Conservation (phyloP, 495 filamentous ascomycete genomes). For the Pyronema domesticum region DNA sequence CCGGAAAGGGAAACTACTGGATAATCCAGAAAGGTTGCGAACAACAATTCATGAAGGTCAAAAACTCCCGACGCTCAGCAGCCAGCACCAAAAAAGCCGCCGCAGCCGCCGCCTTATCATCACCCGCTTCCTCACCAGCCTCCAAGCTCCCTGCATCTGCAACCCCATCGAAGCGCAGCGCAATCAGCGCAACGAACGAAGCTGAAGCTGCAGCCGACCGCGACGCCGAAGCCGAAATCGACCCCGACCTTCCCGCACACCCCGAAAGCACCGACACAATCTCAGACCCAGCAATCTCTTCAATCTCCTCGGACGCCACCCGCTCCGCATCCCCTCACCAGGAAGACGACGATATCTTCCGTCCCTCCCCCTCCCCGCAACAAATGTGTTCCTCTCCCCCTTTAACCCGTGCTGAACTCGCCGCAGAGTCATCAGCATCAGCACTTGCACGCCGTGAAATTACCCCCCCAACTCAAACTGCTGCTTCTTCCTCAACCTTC, state of each 20-base stretch:
- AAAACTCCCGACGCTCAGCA: slow-evolving; percentile 36
- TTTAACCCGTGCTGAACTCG: slow-evolving; percentile 38
- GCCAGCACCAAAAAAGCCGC: neutral
- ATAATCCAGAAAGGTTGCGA: slow-evolving; percentile 77
- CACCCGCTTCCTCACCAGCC: neutral
- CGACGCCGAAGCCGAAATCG: no score
- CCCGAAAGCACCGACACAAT: neutral
- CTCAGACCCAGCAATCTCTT: neutral
- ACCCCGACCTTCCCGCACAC: no score
- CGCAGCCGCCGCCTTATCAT: neutral
- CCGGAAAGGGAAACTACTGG: slow-evolving; percentile 98
- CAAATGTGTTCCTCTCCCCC: slow-evolving; percentile 74
- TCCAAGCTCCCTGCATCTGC: neutral
- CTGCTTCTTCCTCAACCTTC: slow-evolving; percentile 34
- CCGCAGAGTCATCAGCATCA: no score
- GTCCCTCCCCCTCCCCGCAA: slow-evolving; percentile 31
- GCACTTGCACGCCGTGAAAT: slow-evolving; percentile 34
- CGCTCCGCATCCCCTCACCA: slow-evolving; percentile 26
- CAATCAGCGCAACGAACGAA: neutral
- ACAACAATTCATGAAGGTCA: slow-evolving; percentile 72
- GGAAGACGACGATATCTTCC: slow-evolving; percentile 32
- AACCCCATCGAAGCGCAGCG: neutral
- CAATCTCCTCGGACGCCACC: slow-evolving; percentile 48
- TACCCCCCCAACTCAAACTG: slow-evolving; percentile 38
- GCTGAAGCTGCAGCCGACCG: neutral